These are phyloP conservation scores for Phytophthora sp. DNA, from an alignment of 352 stramenopile genomes.

Conservation along the genomic window DNA sequence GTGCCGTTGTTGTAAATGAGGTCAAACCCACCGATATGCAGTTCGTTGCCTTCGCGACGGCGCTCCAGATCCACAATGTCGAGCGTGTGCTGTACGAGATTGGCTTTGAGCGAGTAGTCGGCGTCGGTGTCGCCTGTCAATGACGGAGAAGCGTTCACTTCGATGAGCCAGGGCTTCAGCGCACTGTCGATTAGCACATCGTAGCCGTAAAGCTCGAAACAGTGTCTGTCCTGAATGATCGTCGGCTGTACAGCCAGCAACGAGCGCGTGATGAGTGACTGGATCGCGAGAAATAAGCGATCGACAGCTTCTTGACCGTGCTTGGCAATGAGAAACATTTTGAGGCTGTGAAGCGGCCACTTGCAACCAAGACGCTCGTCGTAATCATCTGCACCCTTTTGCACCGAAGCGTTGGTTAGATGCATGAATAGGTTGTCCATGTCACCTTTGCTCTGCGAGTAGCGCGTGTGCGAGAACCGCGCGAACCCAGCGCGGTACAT, in stretches of 20 bases:
- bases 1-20: slow-evolving; percentile 61
- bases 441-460: slow-evolving; percentile 66
- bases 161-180: slow-evolving; percentile 71
- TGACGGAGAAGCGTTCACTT: slow-evolving; percentile 79
- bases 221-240: slow-evolving; percentile 87
- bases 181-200: slow-evolving; percentile 72
- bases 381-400: slow-evolving; percentile 59
- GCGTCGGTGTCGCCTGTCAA: slow-evolving; percentile 73
- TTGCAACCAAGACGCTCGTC: slow-evolving; percentile 66
- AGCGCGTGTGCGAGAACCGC: slow-evolving; percentile 83
- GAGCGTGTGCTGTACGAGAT: slow-evolving; percentile 88
- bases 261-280: slow-evolving; percentile 85
- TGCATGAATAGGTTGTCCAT: slow-evolving; percentile 77
- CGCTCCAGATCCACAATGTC: slow-evolving; percentile 88
- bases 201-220: slow-evolving; percentile 83
- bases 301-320: slow-evolving; percentile 68
- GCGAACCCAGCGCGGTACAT: slow-evolving; percentile 87
- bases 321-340: slow-evolving; percentile 71
- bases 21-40: slow-evolving; percentile 72
- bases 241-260: slow-evolving; percentile 84
- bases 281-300: slow-evolving; percentile 82
- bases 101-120: slow-evolving; percentile 88
- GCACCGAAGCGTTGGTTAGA: slow-evolving; percentile 78
- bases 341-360: slow-evolving; percentile 66
- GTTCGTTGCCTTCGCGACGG: slow-evolving; percentile 45